Evolutionary conservation across 768 basidiomycete genomes (phyloP), one percentile per base, ranked within the genome.

Genomic region (Macrocybe gigantea): DNA sequence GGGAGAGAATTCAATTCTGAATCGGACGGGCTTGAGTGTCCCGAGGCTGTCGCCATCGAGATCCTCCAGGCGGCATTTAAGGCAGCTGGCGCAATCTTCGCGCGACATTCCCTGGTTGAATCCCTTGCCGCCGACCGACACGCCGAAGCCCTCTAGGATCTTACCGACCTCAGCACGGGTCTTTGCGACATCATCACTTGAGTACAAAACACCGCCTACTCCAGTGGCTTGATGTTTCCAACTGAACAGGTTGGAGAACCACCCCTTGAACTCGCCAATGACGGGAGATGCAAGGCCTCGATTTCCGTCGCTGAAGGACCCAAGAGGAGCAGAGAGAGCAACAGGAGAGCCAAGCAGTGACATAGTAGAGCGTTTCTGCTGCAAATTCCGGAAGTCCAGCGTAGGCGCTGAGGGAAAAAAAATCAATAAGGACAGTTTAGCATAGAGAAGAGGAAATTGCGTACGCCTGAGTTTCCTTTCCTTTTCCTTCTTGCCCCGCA

Each of bases 221-320:
- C 55, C 50, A 67, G 62, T 59, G 66, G 57, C 66, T 46, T 80
- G 78, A 32, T 75, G 72, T 60, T 88, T 93, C 88, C 92, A 96
- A 64, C 83, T 88, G 73, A 98, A 97, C 31, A 98, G 71, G 55
- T 88, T 95, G 14, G 91, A 89, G 67, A 98, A 94, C 94, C 94
- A 96, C 33, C 86, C 88, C 61, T 86, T 88, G 66, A 90, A 82
- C 63, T 90, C 88, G 49, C 84, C 84, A 10, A 87, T 84, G 7
- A 80, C 83, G n/a, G 86, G 86, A 11, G 86, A 81, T 6, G 78
- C 69, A 38, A 80, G 62, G 41, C 72, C 61, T 38, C 67, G 66
- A 46, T 60, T 64, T 30, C 63, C 49, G 8, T 62, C 58, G 63
- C 68, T 15, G 50, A 61, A 50, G 60, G 62, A 29, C 52, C 68